A percentile compares a stretch with the other conserved stretches of the same genome.
Evolutionary conservation across 176 grass and related monocot genomes (phyloP).

Genomic region (Alopecurus myosuroides): DNA sequence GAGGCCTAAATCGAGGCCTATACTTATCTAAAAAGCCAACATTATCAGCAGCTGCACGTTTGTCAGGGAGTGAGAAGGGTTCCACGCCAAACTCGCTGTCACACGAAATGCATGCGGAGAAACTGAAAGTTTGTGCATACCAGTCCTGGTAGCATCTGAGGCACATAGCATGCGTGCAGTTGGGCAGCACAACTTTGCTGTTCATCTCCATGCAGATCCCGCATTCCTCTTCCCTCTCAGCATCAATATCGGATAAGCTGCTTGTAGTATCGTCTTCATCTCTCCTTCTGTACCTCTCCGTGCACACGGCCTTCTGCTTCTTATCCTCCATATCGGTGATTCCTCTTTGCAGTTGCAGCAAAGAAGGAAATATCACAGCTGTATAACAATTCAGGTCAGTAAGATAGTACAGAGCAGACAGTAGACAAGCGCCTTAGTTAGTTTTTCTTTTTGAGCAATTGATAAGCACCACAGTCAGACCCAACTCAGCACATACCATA

Average conservation of each 20-base stretch:
- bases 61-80: not conserved
- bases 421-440: not conserved
- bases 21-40: not conserved
- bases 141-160: slow-evolving; percentile 67
- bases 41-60: not conserved
- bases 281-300: slow-evolving; percentile 69
- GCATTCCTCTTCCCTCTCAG: slow-evolving; percentile 89
- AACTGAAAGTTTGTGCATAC: slow-evolving; percentile 17
- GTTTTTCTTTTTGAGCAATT: not conserved
- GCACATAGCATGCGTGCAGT: slow-evolving; percentile 76
- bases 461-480: not conserved
- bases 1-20: not conserved
- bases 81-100: slow-evolving; percentile 17
- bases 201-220: slow-evolving; percentile 81
- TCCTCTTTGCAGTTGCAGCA: slow-evolving; percentile 85
- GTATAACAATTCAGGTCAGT: not conserved
- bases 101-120: slow-evolving; percentile 17
- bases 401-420: not conserved
- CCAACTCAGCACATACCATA: slow-evolving; percentile 56
- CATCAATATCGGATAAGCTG: slow-evolving; percentile 62
- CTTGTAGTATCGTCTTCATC: slow-evolving; percentile 40
- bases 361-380: slow-evolving; percentile 90
- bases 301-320: slow-evolving; percentile 60
- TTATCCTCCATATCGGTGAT: slow-evolving; percentile 69
- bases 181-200: slow-evolving; percentile 82